Conservation (phyloP, 345 rosid species). For the Hibiscus trionum region DNA sequence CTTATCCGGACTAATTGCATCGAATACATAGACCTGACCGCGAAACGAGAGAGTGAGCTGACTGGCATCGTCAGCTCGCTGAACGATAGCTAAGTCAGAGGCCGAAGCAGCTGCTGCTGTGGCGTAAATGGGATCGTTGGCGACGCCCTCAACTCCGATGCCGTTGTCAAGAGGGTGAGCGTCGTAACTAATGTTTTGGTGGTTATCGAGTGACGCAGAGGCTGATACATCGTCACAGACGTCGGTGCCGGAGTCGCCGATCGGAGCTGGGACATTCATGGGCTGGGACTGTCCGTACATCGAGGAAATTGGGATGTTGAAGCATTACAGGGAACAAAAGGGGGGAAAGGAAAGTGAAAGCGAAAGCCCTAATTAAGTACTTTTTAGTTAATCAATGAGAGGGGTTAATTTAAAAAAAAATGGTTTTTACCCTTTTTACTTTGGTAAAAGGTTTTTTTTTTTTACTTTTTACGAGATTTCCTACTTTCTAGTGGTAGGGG, state of each 20-base stretch:
- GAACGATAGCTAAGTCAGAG: constrained; percentile 29
- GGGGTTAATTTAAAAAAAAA: no score
- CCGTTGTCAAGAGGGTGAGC: constrained; percentile 40
- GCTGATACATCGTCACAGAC: constrained; percentile 36
- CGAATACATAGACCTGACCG: constrained; percentile 85
- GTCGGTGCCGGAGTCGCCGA: constrained; percentile 29
- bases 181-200: constrained; percentile 30
- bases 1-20: constrained; percentile 77
- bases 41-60: constrained; percentile 82
- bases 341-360: not conserved
- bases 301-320: constrained; percentile 20
- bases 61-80: constrained; percentile 29
- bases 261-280: constrained; percentile 41
- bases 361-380: not conserved
- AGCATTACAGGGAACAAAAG: constrained; percentile 24
- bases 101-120: constrained; percentile 21
- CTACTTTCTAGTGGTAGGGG: no score
- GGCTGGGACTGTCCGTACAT: constrained; percentile 62
- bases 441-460: no score
- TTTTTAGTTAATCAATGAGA: not conserved
- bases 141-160: constrained; percentile 41
- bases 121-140: constrained; percentile 45
- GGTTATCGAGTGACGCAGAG: constrained; percentile 29
- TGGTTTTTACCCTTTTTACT: no score
- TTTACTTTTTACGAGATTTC: no score